Conservation (phyloP, 148 eudicot species). For the Hydrangea macrophylla region DNA sequence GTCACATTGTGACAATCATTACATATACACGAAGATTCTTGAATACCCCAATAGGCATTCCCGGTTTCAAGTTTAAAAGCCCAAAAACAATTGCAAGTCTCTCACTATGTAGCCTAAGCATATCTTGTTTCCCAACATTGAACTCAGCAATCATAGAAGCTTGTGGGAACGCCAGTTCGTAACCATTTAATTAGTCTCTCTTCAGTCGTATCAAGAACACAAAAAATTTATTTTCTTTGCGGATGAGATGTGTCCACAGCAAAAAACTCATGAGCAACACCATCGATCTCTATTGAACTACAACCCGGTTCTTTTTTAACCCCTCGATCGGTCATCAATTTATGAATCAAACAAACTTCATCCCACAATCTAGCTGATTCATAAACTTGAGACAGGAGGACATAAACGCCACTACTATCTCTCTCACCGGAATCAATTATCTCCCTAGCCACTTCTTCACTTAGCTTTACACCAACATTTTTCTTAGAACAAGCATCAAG, state of each 20-base stretch:
- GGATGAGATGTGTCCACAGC: slow-evolving; percentile 67
- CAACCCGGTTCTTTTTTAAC: slow-evolving; percentile 73
- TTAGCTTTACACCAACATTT: slow-evolving; percentile 42
- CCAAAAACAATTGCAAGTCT: slow-evolving; percentile 78
- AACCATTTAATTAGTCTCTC: slow-evolving; percentile 43
- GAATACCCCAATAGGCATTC: slow-evolving; percentile 61
- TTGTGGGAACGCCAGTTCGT: slow-evolving; percentile 43
- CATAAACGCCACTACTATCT: slow-evolving; percentile 53
- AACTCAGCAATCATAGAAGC: slow-evolving; percentile 58
- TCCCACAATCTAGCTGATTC: slow-evolving; percentile 66
- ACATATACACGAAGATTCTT: slow-evolving; percentile 72
- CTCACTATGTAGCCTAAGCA: slow-evolving; percentile 63
- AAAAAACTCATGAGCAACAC: slow-evolving; percentile 57
- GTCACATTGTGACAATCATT: slow-evolving; percentile 66
- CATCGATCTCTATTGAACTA: slow-evolving; percentile 58
- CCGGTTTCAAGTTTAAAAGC: slow-evolving; percentile 42
- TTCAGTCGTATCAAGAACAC: slow-evolving; percentile 40
- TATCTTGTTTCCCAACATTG: slow-evolving; percentile 31
- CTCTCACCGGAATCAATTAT: slow-evolving; percentile 47
- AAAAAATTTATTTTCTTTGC: slow-evolving; percentile 38
- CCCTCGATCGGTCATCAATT: slow-evolving; percentile 62
- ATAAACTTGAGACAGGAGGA: slow-evolving; percentile 66
- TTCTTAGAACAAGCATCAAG: slow-evolving; percentile 73
- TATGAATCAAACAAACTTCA: slow-evolving; percentile 59
- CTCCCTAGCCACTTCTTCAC: slow-evolving; percentile 57